Base-by-base conservation (phyloP, 208 protist genomes). In the Leishmania lainsoni region DNA sequence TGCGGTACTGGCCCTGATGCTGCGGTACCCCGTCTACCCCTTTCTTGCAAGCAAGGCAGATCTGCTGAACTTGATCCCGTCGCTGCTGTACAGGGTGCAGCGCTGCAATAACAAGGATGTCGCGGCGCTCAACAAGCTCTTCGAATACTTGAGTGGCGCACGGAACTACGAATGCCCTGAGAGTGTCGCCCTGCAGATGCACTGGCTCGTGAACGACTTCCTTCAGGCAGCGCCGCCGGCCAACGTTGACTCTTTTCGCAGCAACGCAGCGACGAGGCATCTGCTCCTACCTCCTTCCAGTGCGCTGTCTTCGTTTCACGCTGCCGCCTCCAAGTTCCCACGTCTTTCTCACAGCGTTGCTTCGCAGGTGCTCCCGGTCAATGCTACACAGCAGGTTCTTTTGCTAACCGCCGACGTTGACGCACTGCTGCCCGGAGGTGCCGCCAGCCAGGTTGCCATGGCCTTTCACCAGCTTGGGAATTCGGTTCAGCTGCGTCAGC, bases 11-110 rank as follows among this genome's bases (percentile, higher is more conserved):
- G 83, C 84, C 8, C 79, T 74, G 63, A 83, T 91, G 78, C 74
- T 93, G 45, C 84, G 84, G 52, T 84, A 80, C 61, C 83, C 87
- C 32, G 76, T 76, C 52, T 83, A 89, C 59, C 83, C 83, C 45
- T 80, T 92, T 12, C 32, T 83, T 12, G 35, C 61, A 45, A 86
- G 70, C 49, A 79, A 90, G 1, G 45, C 32, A 4, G 63, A 49
- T 16, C 72, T 90, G 56, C 22, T 83, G 63, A 80, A 74, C 58
- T 75, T 94, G 48, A 84, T 94, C 61, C 91, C 91, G 12, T 89
- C 91, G 26, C 74, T 94, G 74, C 86, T 94, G 20, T 94, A 94
- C 77, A 89, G 91, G 69, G 79, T 94, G 45, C 91, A 94, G 80
- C 89, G 91, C 32, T 94, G 91, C 78, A 75, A 51, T 22, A 78